Evolutionary conservation across 2,329 filamentous ascomycete genomes (phyloP).

Genomic region (Dactylella cylindrospora): DNA sequence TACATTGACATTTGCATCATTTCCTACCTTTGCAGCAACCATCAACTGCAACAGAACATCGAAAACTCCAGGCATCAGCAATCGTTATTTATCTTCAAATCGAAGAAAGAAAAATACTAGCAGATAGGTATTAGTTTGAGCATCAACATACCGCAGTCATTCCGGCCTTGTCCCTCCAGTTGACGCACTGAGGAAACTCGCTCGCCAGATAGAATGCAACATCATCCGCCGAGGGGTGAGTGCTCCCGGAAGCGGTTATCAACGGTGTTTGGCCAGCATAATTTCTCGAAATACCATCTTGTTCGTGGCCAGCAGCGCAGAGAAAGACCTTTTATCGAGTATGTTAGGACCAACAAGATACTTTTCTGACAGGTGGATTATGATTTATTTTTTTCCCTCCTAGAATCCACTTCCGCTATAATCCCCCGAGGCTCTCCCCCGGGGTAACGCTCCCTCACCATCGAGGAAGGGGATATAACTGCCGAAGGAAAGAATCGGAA

Average conservation of each 20-base stretch:
- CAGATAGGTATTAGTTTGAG: background rate
- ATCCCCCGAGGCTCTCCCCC: too few species aligned
- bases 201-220: conserved; percentile 46
- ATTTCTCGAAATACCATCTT: conserved; percentile 46
- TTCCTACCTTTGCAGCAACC: conserved; percentile 47
- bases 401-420: too few species aligned
- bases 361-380: too few species aligned
- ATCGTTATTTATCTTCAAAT: background rate
- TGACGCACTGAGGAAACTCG: conserved; percentile 42
- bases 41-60: conserved; percentile 44
- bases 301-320: conserved; percentile 43
- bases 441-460: too few species aligned
- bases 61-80: background rate
- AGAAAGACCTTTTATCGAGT: too few species aligned
- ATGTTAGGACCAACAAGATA: too few species aligned
- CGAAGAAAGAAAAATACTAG: background rate
- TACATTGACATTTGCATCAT: conserved; percentile 48
- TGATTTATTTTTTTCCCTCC: too few species aligned
- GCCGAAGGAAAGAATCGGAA: conserved; percentile 2
- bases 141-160: conserved; percentile 42
- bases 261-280: conserved; percentile 47
- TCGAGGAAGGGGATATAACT: too few species aligned
- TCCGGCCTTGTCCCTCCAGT: conserved; percentile 47
- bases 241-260: conserved; percentile 46
- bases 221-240: conserved; percentile 41